Base-by-base conservation (phyloP, 108 stramenopile genomes). In the Epithemia pelagica region DNA sequence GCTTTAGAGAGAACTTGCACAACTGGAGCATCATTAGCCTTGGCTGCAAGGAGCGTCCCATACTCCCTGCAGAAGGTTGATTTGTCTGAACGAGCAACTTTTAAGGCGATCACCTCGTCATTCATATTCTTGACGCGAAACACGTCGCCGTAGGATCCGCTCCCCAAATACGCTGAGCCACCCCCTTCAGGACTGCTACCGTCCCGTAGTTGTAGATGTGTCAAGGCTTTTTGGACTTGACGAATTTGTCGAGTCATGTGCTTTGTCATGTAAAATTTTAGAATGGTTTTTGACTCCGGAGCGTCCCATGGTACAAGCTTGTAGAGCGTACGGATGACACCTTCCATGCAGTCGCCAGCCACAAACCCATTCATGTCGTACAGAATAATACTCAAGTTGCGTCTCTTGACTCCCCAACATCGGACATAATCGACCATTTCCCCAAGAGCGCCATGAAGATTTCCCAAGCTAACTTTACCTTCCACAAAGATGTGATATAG, bases 211-310 rank as follows among this genome's bases (percentile, higher is more conserved):
- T 52, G 52, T 52, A 52, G 52, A 18, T 52, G 52, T 19, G 52
- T 18, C 52, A 52, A 52, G 52, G 52, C 52, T 52, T 10, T 52
- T 52, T 52, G 52, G 10, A 19, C 52, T 52, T 52, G 52, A 52
- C 52, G 52, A 18, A 52, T 52, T 52, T 52, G 52, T 52, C 18
- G 52, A 52, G 52, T 52, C 52, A 52, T 52, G 52, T 52, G 19
- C n/a, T n/a, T 52, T 52, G 52, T 52, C 52, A 52, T 52, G 52
- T 52, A 52, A 10, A 52, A 52, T 52, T 52, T 52, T 52, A 52
- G 52, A 52, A 52, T 52, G 52, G 52, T 18, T 19, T 19, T 52
- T 52, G 52, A 52, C 19, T 52, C 52, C 52, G n/a, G n/a, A n/a
- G n/a, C n/a, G n/a, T n/a, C n/a, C n/a, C n/a, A n/a, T n/a, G n/a